Percentiles rank a stretch among this genome's conserved stretches.
Evolutionary conservation across 257 asterid genomes (phyloP).

Genomic region (Thymus quinquecostatus): DNA sequence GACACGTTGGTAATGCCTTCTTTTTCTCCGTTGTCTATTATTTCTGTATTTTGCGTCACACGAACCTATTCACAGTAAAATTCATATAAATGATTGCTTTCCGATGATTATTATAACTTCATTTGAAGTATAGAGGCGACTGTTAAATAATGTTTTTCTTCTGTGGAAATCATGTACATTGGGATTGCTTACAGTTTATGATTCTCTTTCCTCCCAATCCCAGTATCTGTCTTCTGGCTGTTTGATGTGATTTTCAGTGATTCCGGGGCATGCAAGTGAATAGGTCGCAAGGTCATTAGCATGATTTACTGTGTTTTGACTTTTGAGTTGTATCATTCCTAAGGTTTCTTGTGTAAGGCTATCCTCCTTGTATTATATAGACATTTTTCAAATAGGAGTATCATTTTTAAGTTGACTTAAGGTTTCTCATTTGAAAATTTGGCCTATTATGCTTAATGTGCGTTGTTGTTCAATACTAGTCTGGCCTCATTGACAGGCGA

Average conservation of each 20-base stretch:
- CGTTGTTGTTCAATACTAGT: neutral
- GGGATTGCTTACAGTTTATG: constrained; percentile 7
- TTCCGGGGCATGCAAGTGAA: neutral
- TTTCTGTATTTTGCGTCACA: constrained; percentile 2
- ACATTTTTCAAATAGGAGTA: neutral
- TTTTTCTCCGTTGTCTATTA: constrained; percentile 17
- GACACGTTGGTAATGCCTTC: constrained; percentile 73
- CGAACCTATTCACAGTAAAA: constrained; percentile 6
- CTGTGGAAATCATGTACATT: constrained; percentile 12
- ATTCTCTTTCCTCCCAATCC: neutral
- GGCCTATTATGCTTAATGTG: constrained; percentile 9
- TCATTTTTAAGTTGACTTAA: neutral
- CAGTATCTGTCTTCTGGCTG: neutral
- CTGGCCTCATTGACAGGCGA: constrained; percentile 53
- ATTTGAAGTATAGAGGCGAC: neutral
- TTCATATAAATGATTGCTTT: constrained; percentile 1
- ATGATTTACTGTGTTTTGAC: constrained; percentile 18
- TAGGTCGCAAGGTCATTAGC: neutral
- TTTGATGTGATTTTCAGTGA: too few relatives aligned
- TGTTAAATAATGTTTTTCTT: neutral
- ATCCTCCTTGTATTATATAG: constrained; percentile 6
- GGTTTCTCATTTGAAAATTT: constrained; percentile 3
- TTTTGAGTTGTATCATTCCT: neutral
- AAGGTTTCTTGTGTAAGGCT: neutral
- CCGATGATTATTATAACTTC: constrained; percentile 10